These are phyloP conservation scores for Solanum ahanhuiri DNA, from an alignment of 257 asterid species.

Conservation along the genomic window DNA sequence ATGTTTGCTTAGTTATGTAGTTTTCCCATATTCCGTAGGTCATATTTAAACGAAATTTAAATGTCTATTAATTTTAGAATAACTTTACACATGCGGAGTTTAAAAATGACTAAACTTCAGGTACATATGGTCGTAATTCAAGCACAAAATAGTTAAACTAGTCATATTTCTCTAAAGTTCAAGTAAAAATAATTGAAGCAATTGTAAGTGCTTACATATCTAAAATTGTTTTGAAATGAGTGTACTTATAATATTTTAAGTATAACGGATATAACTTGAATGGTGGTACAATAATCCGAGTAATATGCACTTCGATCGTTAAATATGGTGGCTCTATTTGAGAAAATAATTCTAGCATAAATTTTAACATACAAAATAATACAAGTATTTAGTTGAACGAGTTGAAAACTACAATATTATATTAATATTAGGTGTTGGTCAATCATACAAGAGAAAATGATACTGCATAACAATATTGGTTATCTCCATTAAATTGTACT, in stretches of 20 bases:
- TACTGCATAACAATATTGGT: not conserved
- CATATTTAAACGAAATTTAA: too few species aligned
- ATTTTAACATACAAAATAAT: not conserved
- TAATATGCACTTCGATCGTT: not conserved
- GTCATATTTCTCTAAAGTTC: not conserved
- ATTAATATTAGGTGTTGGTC: not conserved
- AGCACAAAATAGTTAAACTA: too few species aligned
- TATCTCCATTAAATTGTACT: not conserved
- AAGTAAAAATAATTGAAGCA: too few species aligned
- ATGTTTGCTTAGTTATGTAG: not conserved
- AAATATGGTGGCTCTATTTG: not conserved
- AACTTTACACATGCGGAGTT: rapidly evolving
- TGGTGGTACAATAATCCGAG: not conserved
- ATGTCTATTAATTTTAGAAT: too few species aligned
- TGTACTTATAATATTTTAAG: not conserved
- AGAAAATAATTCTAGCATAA: not conserved
- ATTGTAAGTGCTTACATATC: too few species aligned
- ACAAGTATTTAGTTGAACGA: too few species aligned
- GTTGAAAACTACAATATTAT: too few species aligned
- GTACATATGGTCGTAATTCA: too few species aligned
- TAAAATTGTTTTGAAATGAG: not conserved
- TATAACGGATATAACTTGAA: not conserved
- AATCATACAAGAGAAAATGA: not conserved
- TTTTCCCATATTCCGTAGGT: too few species aligned
- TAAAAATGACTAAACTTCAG: too few species aligned